A percentile compares a stretch with the other conserved stretches of the same genome.
Evolutionary conservation across 208 protist species (phyloP).

Genomic region (Wallacemonas rigidus): DNA sequence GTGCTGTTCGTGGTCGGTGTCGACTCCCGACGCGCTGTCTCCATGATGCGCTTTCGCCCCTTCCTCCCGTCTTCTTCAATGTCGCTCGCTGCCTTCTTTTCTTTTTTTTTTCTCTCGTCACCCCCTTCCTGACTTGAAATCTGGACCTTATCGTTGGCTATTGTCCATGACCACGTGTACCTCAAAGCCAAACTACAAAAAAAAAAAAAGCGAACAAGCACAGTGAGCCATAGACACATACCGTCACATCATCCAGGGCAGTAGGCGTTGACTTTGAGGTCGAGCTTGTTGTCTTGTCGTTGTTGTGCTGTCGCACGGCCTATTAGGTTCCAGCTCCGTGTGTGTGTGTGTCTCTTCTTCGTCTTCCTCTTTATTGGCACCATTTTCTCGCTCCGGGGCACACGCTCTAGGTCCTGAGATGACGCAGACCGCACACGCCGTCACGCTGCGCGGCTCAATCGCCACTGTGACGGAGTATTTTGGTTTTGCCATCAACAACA

Average conservation of each 20-base stretch:
- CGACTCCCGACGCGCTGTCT: too few species aligned
- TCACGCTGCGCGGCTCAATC: conserved; percentile 96
- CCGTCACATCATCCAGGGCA: too few species aligned
- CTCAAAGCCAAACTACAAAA: neutral
- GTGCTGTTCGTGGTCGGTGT: too few species aligned
- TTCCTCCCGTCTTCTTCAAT: neutral
- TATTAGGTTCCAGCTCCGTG: too few species aligned
- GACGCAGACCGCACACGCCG: conserved; percentile 61
- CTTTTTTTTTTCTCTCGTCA: neutral
- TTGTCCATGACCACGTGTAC: too few species aligned
- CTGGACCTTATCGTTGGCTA: too few species aligned
- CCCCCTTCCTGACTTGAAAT: too few species aligned
- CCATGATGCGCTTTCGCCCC: too few species aligned
- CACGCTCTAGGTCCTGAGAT: conserved; percentile 15
- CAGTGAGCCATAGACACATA: neutral
- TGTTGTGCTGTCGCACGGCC: too few species aligned
- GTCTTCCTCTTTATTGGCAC: conserved; percentile 1
- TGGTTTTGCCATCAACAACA: conserved; percentile 91
- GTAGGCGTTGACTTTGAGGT: too few species aligned
- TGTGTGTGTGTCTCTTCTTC: neutral
- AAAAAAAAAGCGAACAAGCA: conserved; percentile 2
- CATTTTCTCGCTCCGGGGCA: neutral
- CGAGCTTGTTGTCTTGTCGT: too few species aligned
- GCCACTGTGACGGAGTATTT: conserved; percentile 99
- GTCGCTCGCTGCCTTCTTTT: neutral